Evolutionary conservation across 371 early-diverging fungal genomes (phyloP), one percentile per base, ranked within the genome.

Genomic region (Syncephalastrum contaminatum): DNA sequence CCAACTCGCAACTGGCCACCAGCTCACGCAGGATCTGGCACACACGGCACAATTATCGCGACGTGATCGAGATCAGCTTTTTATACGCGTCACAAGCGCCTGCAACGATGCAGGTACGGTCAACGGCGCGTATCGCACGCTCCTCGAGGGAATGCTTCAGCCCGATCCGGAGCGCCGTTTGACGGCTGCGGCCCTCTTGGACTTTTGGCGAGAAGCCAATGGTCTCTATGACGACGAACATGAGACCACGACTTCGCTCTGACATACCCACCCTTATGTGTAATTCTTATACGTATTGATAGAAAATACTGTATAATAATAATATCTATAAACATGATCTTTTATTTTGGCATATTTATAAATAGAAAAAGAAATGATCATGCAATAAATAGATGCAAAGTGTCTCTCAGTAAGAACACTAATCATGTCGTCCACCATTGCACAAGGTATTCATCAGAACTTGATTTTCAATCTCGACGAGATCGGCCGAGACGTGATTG

Each of bases 401-500:
- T 10, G 5, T 30, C 36, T 30, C 10, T 8, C 10, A 6, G 10
- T 0, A 30, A 8, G 12, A 8, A 10, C 10, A 30, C 36, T 30
- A 30, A 30, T 10, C 10, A 2, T 2, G 36, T 10, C 10, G 36
- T 30, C 36, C 36, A 10, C 36, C 66, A 24, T 61, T 67, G n/a
- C 72, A 76, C 19, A 70, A 66, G 2, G 61, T 56, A n/a, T 78
- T 70, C 48, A 79, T 73, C 21, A 79, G 62, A 4, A 79, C 42
- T 62, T 79, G 80, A 51, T 79, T 79, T 62, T 79, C 80, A 21
- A 73, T 62, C 25, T 75, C 74, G 19, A 79, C 74, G 48, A 69
- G 56, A 48, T 79, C 80, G 1, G 74, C 66, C 8, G 68, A 43
- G 6, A 61, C 80, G 58, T 79, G 80, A 41, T 79, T 79, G 18